phyloP scores from a whole-genome alignment of 345 rosid genomes.

The Acer yangbiense region DNA sequence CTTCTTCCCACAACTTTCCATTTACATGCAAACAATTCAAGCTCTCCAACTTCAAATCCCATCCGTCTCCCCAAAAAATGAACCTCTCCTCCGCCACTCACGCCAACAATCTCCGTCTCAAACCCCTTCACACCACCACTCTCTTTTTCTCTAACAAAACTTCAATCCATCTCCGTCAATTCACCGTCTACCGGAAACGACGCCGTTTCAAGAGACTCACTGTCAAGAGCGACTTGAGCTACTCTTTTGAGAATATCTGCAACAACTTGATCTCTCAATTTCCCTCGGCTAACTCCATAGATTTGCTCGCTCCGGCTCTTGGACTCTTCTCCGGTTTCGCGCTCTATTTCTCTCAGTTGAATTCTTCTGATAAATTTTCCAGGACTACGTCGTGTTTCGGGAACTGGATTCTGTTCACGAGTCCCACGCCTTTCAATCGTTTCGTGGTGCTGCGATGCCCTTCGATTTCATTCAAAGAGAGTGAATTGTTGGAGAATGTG shows the following conservation, averaged over 20 bases:
- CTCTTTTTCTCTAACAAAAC: constrained; percentile 16
- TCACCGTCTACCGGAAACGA: constrained; percentile 47
- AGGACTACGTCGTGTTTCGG: constrained; percentile 36
- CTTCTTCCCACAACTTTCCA: neutral
- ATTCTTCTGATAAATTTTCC: neutral
- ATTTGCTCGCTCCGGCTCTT: constrained; percentile 49
- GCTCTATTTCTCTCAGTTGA: constrained; percentile 34
- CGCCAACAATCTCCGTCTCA: constrained; percentile 24
- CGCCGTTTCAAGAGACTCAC: constrained; percentile 50
- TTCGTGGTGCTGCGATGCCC: constrained; percentile 88
- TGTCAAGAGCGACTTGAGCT: constrained; percentile 24
- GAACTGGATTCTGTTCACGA: constrained; percentile 78
- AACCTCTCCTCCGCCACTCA: constrained; percentile 30
- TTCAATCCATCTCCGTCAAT: constrained; percentile 29
- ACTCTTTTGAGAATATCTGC: constrained; percentile 29
- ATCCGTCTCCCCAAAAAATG: neutral
- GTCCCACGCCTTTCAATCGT: constrained; percentile 89
- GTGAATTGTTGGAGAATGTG: constrained; percentile 52
- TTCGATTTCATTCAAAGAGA: constrained; percentile 54
- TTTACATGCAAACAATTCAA: neutral
- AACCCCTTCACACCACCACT: constrained; percentile 21
- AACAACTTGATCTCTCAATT: constrained; percentile 46
- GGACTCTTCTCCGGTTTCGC: constrained; percentile 72
- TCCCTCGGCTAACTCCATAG: constrained; percentile 39
- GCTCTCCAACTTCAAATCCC: neutral